Conservation (phyloP, 768 basidiomycete species). For the Xerocomus brunneocitrinus region DNA sequence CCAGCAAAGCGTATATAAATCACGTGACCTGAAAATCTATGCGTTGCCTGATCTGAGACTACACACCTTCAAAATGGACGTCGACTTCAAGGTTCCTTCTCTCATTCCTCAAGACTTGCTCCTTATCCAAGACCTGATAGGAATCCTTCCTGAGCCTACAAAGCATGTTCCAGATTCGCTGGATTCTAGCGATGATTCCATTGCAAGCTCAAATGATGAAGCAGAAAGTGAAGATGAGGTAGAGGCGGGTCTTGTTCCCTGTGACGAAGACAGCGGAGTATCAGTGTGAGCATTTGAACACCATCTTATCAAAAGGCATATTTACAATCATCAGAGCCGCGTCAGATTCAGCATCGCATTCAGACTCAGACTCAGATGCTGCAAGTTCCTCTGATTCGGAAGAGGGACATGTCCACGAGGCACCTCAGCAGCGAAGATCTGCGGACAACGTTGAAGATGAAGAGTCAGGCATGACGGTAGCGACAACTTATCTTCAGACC, state of each 20-base stretch:
- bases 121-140: conserved; percentile 65
- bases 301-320: conserved; percentile 4
- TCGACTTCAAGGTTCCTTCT: conserved; percentile 57
- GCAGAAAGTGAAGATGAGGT: conserved; percentile 69
- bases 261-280: conserved; percentile 36
- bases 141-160: conserved; percentile 21
- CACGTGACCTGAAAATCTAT: conserved; percentile 24
- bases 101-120: conserved; percentile 67
- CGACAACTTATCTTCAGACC: conserved; percentile 51
- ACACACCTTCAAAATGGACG: conserved; percentile 15
- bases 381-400: conserved; percentile 22
- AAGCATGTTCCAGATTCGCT: background rate
- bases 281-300: conserved; percentile 18
- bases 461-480: conserved; percentile 38
- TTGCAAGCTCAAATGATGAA: conserved; percentile 50
- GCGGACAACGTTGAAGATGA: conserved; percentile 46
- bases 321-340: conserved; percentile 24
- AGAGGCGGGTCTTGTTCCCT: conserved; percentile 52
- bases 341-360: conserved; percentile 37
- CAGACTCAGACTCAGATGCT: conserved; percentile 29
- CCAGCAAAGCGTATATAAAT: background rate
- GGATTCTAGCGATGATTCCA: conserved; percentile 40
- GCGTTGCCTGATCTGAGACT: background rate
- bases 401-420: conserved; percentile 7
- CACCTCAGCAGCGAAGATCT: conserved; percentile 7